Base-by-base conservation (phyloP, 2,329 filamentous ascomycete species). In the Annulohypoxylon truncatum region DNA sequence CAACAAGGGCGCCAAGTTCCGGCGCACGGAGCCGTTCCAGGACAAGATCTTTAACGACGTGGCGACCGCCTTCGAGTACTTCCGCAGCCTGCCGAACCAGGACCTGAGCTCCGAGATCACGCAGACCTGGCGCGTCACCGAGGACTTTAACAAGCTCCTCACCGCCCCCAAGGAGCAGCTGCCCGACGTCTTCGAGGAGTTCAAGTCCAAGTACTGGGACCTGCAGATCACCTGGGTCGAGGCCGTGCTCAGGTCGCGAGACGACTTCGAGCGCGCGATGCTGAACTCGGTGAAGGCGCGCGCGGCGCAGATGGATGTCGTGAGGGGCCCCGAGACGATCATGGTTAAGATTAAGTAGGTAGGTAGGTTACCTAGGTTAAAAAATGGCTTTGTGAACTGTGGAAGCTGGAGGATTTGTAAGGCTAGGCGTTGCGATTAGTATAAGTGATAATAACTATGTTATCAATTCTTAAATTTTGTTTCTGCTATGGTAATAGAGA, bases 21-120 rank as follows among this genome's bases (percentile, higher is more conserved):
- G 91, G 66, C 90, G 94, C 66, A 80, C 87, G 38, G 96, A 99
- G 73, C 93, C 93, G 1, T 97, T 94, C 82, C 90, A 91, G 62
- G 93, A 97, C 70, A 97, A 97, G 81, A 91, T 98, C 81, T 94
- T 93, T 80, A 93, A 96, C 79, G 96, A 99, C 77, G 89, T 99
- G 56, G 86, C 93, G 48, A 93, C 93, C 0, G 93, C 93, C 0
- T 98, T 98, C 76, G 91, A 91, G 66, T 97, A 96, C 80, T 97
- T 98, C 81, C 85, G 89, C 70, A 84, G 83, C 54, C 88, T 92
- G 73, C 87, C 90, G 1, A 91, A 90, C 72, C 85, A 86, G 6
- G 92, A 92, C 56, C 89, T 92, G n/a, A 86, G 81, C 66, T 84
- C 85, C 51, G 85, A 87, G 28, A 93, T 99, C 79, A 97, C 95